phyloP scores from a whole-genome alignment of 139 green algal genomes.

The Volvox africanus region DNA sequence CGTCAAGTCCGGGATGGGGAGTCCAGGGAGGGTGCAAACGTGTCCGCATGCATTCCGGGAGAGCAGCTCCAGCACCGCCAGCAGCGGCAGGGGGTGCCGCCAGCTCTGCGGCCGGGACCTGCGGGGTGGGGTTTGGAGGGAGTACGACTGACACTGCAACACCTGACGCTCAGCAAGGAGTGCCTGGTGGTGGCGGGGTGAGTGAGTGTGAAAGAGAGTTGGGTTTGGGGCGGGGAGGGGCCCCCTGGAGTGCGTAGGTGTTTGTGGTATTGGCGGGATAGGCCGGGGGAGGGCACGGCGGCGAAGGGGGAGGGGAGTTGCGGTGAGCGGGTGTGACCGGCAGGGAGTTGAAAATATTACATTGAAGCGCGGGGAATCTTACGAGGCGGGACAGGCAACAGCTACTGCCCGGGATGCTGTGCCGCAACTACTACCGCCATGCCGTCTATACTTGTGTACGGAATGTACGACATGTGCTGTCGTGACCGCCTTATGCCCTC shows the following conservation, averaged over 20 bases:
- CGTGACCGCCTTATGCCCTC: too few relatives aligned
- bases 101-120: neutral
- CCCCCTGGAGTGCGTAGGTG: neutral
- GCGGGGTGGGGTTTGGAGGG: neutral
- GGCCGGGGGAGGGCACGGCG: too few relatives aligned
- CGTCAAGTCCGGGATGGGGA: too few relatives aligned
- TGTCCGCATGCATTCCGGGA: too few relatives aligned
- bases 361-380: too few relatives aligned
- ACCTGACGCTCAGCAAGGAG: slow-evolving; percentile 46
- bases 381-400: too few relatives aligned
- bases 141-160: neutral
- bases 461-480: too few relatives aligned
- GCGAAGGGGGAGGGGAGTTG: neutral
- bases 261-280: too few relatives aligned
- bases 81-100: neutral
- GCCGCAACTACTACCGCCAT: too few relatives aligned
- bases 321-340: neutral
- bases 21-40: too few relatives aligned
- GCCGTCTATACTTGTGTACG: too few relatives aligned
- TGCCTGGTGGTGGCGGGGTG: slow-evolving; percentile 24
- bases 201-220: neutral
- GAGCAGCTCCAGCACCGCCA: neutral
- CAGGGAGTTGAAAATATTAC: too few relatives aligned
- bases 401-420: neutral
- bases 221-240: neutral